Evolutionary conservation across 805 yeast genomes (phyloP).

Genomic region (Cyberlindnera veronae): DNA sequence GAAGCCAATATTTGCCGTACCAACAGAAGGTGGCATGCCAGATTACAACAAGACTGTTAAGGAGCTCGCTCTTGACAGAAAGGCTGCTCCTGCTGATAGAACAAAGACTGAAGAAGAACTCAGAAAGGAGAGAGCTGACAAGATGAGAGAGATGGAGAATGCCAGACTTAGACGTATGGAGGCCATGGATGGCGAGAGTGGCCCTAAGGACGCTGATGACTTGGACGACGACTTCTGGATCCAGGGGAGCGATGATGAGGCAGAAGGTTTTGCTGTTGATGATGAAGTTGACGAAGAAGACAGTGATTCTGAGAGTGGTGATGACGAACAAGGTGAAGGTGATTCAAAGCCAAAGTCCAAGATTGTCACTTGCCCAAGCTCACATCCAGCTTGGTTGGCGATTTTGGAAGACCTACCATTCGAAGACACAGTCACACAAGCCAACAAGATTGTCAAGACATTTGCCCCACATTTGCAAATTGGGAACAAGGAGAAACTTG

Average conservation of each 20-base stretch:
- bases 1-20: conserved; percentile 12
- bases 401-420: conserved; percentile 34
- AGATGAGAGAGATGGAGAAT: conserved; percentile 57
- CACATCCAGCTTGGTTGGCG: conserved; percentile 40
- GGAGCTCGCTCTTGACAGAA: conserved; percentile 63
- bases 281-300: conserved; percentile 22
- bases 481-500: conserved; percentile 78
- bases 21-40: conserved; percentile 36
- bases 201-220: conserved; percentile 61
- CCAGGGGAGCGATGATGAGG: conserved; percentile 45
- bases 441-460: conserved; percentile 52
- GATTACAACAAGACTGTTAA: conserved; percentile 66
- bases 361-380: conserved; percentile 43
- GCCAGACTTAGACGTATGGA: conserved; percentile 73
- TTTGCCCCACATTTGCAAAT: conserved; percentile 75
- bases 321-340: conserved; percentile 29
- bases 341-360: conserved; percentile 12
- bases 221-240: conserved; percentile 68
- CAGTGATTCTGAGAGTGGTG: conserved; percentile 28
- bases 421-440: conserved; percentile 42
- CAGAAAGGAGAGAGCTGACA: conserved; percentile 55
- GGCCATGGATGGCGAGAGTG: conserved; percentile 49
- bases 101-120: conserved; percentile 77
- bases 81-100: conserved; percentile 79
- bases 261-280: conserved; percentile 41